Conservation (phyloP, 495 filamentous ascomycete genomes). For the Chaetomidium leptoderma region DNA sequence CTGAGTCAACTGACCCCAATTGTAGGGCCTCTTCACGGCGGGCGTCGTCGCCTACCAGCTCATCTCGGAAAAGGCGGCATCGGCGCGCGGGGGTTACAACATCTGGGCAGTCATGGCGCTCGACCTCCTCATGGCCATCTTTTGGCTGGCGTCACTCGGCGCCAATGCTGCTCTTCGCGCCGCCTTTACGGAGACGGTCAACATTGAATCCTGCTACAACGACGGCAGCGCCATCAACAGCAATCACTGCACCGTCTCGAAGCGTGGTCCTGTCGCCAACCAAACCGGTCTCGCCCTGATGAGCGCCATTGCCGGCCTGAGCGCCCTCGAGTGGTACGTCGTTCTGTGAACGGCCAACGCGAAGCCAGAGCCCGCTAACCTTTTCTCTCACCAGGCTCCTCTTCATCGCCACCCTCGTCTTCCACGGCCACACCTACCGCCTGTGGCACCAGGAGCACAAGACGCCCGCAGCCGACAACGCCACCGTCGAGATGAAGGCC, state of each 20-base stretch:
- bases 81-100: conserved; percentile 38
- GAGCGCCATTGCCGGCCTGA: conserved; percentile 41
- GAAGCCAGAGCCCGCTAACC: neutral
- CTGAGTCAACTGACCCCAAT: conserved; percentile 1
- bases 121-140: conserved; percentile 43
- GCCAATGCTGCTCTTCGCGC: conserved; percentile 39
- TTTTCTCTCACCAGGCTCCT: conserved; percentile 30
- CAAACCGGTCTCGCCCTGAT: conserved; percentile 30
- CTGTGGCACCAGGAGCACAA: conserved; percentile 31
- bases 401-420: conserved; percentile 44
- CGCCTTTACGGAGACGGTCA: conserved; percentile 34
- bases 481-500: conserved; percentile 35
- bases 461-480: conserved; percentile 25
- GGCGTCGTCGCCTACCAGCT: conserved; percentile 40
- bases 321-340: conserved; percentile 38
- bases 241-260: conserved; percentile 34
- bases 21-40: conserved; percentile 45
- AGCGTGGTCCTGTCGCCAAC: conserved; percentile 31
- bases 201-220: conserved; percentile 30
- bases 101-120: conserved; percentile 46
- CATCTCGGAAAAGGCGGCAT: conserved; percentile 38
- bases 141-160: conserved; percentile 48
- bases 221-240: conserved; percentile 39
- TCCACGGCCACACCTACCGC: conserved; percentile 41
- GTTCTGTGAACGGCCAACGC: neutral